Evolutionary conservation across 768 basidiomycete species (phyloP), one percentile per base, ranked within the genome.

Genomic region (Phylloporus sp.): DNA sequence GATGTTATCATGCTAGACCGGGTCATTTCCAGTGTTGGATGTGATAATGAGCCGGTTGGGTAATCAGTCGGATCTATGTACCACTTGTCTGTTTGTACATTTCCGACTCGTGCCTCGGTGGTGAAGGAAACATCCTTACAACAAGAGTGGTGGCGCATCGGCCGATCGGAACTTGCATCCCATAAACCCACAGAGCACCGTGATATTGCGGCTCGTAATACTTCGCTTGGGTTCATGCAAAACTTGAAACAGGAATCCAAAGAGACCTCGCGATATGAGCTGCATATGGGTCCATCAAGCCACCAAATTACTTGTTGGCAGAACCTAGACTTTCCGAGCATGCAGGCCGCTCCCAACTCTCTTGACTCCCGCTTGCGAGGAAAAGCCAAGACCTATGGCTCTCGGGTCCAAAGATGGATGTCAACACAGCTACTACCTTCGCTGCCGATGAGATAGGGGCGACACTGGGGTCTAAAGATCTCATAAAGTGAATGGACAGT

Each of bases 231-330:
- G 53, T 20, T 36, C 11, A 7, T 31, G 38, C 40, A 34, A 37
- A 33, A 29, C 18, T 13, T n/a, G n/a, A 15, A 38, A 27, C 38
- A n/a, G n/a, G n/a, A n/a, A n/a, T 38, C 38, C 15, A 44, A 27
- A 42, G 32, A 29, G 36, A 33, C 18, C 27, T 33, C 34, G 44
- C 38, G 42, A 24, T 33, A 51, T 50, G 52, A 54, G 48, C 9
- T 21, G 46, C 27, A 38, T 27, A 55, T 45, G 34, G n/a, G 29
- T 10, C 17, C 56, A 59, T 60, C 59, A 60, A 60, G 61, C 61
- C 61, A 54, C 58, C 26, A 63, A 62, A 63, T 61, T 48, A 61
- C 42, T 36, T 43, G 60, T 48, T n/a, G 59, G 52, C 43, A 32
- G 43, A 36, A 43, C 11, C 60, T 35, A 44, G 57, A 35, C 41